Evolutionary conservation across 768 basidiomycete genomes (phyloP).

Genomic region (Chalciporus sphaerocephalus): DNA sequence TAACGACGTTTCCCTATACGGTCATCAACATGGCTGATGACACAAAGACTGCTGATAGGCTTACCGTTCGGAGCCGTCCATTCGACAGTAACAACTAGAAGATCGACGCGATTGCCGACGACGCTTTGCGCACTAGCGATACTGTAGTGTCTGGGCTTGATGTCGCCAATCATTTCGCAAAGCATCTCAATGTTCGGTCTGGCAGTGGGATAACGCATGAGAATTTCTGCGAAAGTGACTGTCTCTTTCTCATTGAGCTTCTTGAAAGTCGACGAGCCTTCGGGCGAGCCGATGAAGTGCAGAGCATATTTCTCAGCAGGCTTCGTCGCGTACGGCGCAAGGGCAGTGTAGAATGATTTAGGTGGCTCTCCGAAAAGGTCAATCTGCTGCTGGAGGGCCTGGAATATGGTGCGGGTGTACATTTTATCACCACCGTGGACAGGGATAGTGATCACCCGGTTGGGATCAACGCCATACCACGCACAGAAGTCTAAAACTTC

Average conservation of each 20-base stretch:
- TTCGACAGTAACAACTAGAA: slow-evolving; percentile 94
- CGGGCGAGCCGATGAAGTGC: slow-evolving; percentile 89
- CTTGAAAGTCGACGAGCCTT: slow-evolving; percentile 91
- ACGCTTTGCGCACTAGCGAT: slow-evolving; percentile 95
- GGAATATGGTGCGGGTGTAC: slow-evolving; percentile 94
- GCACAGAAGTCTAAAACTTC: slow-evolving; percentile 86
- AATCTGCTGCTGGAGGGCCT: slow-evolving; percentile 92
- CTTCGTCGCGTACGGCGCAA: slow-evolving; percentile 69
- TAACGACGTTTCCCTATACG: slow-evolving; percentile 64
- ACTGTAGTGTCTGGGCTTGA: slow-evolving; percentile 96
- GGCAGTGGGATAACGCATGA: slow-evolving; percentile 73
- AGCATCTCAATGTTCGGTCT: slow-evolving; percentile 78
- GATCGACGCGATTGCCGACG: slow-evolving; percentile 90
- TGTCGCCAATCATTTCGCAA: slow-evolving; percentile 88
- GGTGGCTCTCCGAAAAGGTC: slow-evolving; percentile 95
- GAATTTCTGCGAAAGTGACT: slow-evolving; percentile 85
- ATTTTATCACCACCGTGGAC: slow-evolving; percentile 58
- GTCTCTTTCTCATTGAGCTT: slow-evolving; percentile 94
- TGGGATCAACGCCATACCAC: slow-evolving; percentile 87
- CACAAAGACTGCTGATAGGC: slow-evolving; percentile 15
- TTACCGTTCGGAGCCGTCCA: slow-evolving; percentile 84
- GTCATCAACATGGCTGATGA: slow-evolving; percentile 2
- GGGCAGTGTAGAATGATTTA: slow-evolving; percentile 90
- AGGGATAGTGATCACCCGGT: slow-evolving; percentile 78
- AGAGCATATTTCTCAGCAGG: slow-evolving; percentile 74